Conservation (phyloP, 2,329 filamentous ascomycete species). For the Chlorencoelia australis region DNA sequence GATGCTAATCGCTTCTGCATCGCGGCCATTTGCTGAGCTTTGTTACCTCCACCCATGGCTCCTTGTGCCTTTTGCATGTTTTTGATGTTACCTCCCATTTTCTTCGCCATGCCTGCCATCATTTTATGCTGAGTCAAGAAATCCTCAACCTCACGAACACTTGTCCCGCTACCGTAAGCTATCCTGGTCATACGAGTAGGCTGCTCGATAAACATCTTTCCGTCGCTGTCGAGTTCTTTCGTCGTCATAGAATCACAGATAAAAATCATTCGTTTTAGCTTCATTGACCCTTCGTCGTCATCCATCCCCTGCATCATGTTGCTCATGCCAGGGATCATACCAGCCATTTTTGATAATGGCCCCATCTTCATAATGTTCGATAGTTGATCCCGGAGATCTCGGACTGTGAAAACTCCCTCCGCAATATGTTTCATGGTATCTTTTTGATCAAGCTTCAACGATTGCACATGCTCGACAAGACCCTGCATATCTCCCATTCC, state of each 20-base stretch:
- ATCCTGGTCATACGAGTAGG: constrained; percentile 88
- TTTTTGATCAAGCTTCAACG: constrained; percentile 90
- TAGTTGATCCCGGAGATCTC: constrained; percentile 89
- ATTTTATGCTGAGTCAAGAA: constrained; percentile 95
- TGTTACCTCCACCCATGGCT: constrained; percentile 83
- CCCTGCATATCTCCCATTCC: constrained; percentile 97
- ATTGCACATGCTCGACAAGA: constrained; percentile 91
- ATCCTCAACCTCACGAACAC: constrained; percentile 88
- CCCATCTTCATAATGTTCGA: constrained; percentile 99
- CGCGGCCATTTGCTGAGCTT: constrained; percentile 85
- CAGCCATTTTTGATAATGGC: constrained; percentile 90
- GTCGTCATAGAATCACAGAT: constrained; percentile 98
- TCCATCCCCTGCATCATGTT: constrained; percentile 94
- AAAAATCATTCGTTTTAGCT: constrained; percentile 97
- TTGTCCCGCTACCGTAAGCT: constrained; percentile 81
- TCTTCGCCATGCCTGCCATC: constrained; percentile 99
- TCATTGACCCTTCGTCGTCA: constrained; percentile 87
- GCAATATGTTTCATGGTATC: constrained; percentile 99
- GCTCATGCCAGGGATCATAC: constrained; percentile 94
- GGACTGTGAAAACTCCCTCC: constrained; percentile 90
- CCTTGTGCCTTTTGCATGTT: constrained; percentile 93
- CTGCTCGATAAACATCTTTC: constrained; percentile 87
- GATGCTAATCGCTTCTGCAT: constrained; percentile 94
- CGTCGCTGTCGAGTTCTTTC: constrained; percentile 90
- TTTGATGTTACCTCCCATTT: constrained; percentile 95